Percentiles rank a stretch among this genome's conserved stretches.
Conservation (phyloP, 139 green algal genomes). For the Auxenochlorella pyrenoidosa region DNA sequence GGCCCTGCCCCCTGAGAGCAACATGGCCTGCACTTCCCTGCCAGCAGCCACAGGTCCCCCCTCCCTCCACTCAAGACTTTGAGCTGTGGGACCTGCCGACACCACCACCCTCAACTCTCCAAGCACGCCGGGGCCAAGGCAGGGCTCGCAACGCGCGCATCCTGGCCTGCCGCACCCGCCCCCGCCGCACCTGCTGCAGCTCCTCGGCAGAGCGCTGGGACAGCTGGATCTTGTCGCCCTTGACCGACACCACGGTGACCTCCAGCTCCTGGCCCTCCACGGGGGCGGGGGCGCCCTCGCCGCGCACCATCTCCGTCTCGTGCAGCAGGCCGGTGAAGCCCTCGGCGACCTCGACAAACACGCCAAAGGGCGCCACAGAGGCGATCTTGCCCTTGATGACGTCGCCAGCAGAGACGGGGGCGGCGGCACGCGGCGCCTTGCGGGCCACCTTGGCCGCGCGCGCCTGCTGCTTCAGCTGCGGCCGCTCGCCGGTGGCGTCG, state of each 20-base stretch:
- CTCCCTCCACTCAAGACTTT: too few species aligned
- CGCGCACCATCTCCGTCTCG: slow-evolving; percentile 62
- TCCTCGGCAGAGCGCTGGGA: slow-evolving; percentile 54
- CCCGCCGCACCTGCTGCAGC: slow-evolving; percentile 20
- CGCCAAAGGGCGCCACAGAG: slow-evolving; percentile 63
- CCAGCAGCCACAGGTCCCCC: too few species aligned
- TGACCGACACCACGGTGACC: slow-evolving; percentile 56
- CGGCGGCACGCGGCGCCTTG: not conserved
- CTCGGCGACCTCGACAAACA: slow-evolving; percentile 72
- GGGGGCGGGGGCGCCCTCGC: slow-evolving; percentile 44
- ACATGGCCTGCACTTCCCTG: too few species aligned
- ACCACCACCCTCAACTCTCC: too few species aligned
- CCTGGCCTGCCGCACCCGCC: not conserved
- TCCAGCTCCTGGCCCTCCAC: slow-evolving; percentile 63
- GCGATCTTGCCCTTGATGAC: slow-evolving; percentile 67
- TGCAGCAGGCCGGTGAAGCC: slow-evolving; percentile 79
- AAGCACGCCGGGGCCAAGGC: too few species aligned
- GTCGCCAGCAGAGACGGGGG: slow-evolving; percentile 55
- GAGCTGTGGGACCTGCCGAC: too few species aligned
- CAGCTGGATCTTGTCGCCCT: slow-evolving; percentile 59
- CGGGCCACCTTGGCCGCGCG: slow-evolving; percentile 6
- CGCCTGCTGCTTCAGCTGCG: slow-evolving; percentile 23
- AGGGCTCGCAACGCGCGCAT: too few species aligned
- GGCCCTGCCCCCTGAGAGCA: too few species aligned
- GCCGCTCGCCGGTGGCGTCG: not conserved